A percentile compares a stretch with the other conserved stretches of the same genome.
These are phyloP conservation scores for Trametes sp. DNA, from an alignment of 1,284 basidiomycete species.

Conservation along the genomic window DNA sequence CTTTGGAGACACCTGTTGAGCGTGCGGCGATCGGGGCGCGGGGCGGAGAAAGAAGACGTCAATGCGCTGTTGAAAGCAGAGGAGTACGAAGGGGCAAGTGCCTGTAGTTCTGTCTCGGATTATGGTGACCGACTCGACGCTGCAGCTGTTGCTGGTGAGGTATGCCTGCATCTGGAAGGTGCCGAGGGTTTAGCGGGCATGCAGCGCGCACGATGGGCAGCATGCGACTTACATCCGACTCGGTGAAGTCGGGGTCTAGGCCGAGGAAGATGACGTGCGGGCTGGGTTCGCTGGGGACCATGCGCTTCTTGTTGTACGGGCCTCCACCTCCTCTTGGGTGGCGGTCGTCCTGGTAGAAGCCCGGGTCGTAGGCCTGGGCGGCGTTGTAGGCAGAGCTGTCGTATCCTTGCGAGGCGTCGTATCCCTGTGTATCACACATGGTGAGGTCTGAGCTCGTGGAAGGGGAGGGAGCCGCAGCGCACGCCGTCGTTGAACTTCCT, in stretches of 20 bases:
- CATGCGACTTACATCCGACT: conserved; percentile 80
- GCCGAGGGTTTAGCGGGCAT: background rate
- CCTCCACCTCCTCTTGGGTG: conserved; percentile 40
- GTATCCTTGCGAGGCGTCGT: conserved; percentile 51
- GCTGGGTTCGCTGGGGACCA: conserved; percentile 81
- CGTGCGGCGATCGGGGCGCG: conserved; percentile 15
- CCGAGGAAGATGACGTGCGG: conserved; percentile 93
- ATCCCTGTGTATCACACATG: conserved; percentile 47
- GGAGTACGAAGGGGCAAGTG: conserved; percentile 85
- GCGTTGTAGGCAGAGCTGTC: conserved; percentile 51
- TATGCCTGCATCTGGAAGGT: conserved; percentile 73
- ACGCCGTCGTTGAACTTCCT: conserved; percentile 81
- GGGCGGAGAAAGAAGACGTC: conserved; percentile 59
- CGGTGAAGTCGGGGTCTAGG: conserved; percentile 87
- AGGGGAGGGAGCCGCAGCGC: conserved; percentile 32
- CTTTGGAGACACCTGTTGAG: conserved; percentile 84
- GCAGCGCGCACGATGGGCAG: background rate
- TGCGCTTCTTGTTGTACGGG: conserved; percentile 69
- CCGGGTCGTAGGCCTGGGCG: conserved; percentile 42
- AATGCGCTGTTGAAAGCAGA: conserved; percentile 67
- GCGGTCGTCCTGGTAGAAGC: conserved; percentile 54
- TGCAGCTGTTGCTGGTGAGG: conserved; percentile 75
- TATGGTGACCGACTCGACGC: conserved; percentile 86
- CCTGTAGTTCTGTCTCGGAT: conserved; percentile 93
- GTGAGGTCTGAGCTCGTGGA: background rate